Evolutionary conservation across 352 stramenopile species (phyloP).

Genomic region (Thalassiosira livingstoniorum): DNA sequence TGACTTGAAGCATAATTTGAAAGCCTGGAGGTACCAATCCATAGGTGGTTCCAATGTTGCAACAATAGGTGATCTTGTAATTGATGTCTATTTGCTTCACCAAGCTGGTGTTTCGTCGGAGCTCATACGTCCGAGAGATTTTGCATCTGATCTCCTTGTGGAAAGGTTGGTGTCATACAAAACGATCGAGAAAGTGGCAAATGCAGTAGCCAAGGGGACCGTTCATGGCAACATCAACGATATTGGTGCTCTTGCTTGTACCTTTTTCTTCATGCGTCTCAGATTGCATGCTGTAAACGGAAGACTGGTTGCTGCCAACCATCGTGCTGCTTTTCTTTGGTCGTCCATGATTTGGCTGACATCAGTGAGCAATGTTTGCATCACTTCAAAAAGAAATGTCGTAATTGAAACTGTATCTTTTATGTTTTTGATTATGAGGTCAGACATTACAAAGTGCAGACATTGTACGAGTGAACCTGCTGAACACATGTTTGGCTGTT

Average conservation of each 20-base stretch:
- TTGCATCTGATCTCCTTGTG: background rate
- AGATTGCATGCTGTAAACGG: conserved; percentile 25
- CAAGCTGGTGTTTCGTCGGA: background rate
- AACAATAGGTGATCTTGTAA: background rate
- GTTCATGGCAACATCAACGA: background rate
- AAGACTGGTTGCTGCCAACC: background rate
- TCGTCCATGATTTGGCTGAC: too few relatives aligned
- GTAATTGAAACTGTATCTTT: background rate
- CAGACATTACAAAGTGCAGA: background rate
- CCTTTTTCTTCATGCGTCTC: conserved; percentile 13
- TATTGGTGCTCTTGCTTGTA: background rate
- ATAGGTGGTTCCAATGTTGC: conserved; percentile 3
- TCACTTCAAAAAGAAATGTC: conserved; percentile 17
- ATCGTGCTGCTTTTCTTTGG: conserved; percentile 16
- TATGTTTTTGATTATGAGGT: background rate
- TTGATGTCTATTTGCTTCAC: background rate
- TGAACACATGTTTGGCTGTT: background rate
- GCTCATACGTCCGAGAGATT: background rate
- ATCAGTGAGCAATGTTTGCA: too few relatives aligned
- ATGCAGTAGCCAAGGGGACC: conserved; percentile 30
- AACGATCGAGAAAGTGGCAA: conserved; percentile 57
- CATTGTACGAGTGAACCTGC: background rate
- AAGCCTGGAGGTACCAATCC: conserved; percentile 8
- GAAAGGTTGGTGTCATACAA: conserved; percentile 63
- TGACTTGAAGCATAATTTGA: conserved; percentile 28